Evolutionary conservation across 2,329 filamentous ascomycete genomes (phyloP).

Genomic region (Ophiostoma sp.): DNA sequence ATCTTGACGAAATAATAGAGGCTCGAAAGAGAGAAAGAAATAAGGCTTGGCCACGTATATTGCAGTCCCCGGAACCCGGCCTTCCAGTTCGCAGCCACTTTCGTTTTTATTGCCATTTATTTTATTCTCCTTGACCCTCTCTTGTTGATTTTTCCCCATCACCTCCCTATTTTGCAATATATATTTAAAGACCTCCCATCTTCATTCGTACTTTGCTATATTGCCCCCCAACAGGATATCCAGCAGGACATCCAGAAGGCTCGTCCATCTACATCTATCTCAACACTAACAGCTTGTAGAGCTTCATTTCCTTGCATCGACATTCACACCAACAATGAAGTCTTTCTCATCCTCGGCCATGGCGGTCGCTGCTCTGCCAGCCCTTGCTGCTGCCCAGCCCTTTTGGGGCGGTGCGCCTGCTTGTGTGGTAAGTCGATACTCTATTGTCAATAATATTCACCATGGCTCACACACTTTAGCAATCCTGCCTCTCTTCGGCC

Average conservation of each 20-base stretch:
- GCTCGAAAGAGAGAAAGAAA: background rate
- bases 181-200: background rate
- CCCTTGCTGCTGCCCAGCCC: conserved; percentile 40
- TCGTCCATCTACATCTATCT: background rate
- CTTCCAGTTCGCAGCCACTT: conserved; percentile 4
- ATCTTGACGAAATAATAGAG: background rate
- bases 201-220: background rate
- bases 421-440: conserved; percentile 43
- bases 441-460: background rate
- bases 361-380: conserved; percentile 34
- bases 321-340: conserved; percentile 36
- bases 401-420: conserved; percentile 45
- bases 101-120: background rate
- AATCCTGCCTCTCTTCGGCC: conserved; percentile 45
- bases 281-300: background rate
- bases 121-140: background rate
- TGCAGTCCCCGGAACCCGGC: conserved; percentile 5
- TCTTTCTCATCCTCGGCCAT: conserved; percentile 30
- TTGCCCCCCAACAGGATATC: background rate
- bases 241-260: background rate
- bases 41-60: conserved; percentile 13
- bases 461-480: conserved; percentile 35
- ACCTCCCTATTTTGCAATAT: background rate
- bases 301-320: too few relatives aligned
- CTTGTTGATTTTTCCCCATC: background rate